These are phyloP conservation scores for Emericellopsis cladophorae DNA, from an alignment of 2,329 filamentous ascomycete species.

Conservation along the genomic window DNA sequence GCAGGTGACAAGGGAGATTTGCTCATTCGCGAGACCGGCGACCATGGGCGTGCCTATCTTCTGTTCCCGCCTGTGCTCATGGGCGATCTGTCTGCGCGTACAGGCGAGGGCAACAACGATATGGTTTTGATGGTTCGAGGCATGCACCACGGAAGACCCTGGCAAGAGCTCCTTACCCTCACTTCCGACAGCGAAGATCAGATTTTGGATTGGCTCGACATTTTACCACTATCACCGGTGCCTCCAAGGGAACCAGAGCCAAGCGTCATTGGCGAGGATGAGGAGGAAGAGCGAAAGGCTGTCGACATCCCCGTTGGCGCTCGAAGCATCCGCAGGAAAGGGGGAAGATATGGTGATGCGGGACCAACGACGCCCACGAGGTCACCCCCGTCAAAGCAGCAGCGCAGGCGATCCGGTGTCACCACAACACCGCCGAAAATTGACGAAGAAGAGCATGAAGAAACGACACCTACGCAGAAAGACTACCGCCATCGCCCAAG, in stretches of 20 bases:
- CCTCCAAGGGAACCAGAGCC: conserved; percentile 28
- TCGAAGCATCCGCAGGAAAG: conserved; percentile 11
- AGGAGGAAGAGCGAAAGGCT: conserved; percentile 12
- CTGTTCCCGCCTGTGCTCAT: conserved; percentile 81
- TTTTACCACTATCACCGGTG: conserved; percentile 46
- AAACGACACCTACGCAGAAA: conserved; percentile 23
- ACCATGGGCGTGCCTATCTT: conserved; percentile 60
- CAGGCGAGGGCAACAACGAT: conserved; percentile 56
- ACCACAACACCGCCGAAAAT: conserved; percentile 11
- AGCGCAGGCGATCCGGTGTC: conserved; percentile 8
- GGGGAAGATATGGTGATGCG: conserved; percentile 9
- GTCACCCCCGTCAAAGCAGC: conserved; percentile 11
- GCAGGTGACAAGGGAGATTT: conserved; percentile 64
- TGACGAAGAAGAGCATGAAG: conserved; percentile 1
- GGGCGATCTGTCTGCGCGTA: conserved; percentile 64
- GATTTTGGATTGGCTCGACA: conserved; percentile 74
- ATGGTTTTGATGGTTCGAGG: conserved; percentile 83
- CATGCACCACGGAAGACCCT: conserved; percentile 48
- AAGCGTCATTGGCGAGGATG: conserved; percentile 14
- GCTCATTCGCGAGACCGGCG: conserved; percentile 84
- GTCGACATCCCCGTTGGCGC: conserved; percentile 18
- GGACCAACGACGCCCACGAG: conserved; percentile 19
- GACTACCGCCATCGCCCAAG: conserved; percentile 6
- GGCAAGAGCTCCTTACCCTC: conserved; percentile 77
- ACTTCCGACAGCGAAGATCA: conserved; percentile 65